Conservation (phyloP, 805 yeast species). For the Candida chilensis region DNA sequence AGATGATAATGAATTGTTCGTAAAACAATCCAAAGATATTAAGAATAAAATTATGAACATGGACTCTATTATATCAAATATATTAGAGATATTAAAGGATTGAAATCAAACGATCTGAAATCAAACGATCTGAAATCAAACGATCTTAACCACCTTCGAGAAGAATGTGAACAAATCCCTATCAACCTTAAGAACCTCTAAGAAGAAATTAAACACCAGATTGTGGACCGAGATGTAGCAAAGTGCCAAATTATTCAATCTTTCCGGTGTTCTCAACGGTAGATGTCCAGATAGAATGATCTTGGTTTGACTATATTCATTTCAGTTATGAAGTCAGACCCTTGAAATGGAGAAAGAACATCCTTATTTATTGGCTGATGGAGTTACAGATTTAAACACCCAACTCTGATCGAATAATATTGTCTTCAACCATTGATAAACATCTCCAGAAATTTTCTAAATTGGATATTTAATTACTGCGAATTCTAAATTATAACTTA, state of each 20-base stretch:
- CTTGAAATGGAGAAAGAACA: constrained; percentile 99
- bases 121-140: no score
- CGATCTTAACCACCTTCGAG: no score
- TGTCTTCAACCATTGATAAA: no score
- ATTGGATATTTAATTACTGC: no score
- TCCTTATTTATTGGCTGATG: constrained; percentile 85
- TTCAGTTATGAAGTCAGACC: constrained; percentile 97
- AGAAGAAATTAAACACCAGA: constrained; percentile 84
- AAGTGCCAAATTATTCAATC: constrained; percentile 92
- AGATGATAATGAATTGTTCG: no score
- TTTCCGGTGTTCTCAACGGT: constrained; percentile 94
- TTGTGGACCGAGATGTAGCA: constrained; percentile 99
- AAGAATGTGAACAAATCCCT: constrained; percentile 87
- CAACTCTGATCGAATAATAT: constrained; percentile 66
- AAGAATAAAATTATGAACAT: no score
- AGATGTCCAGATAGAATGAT: constrained; percentile 97
- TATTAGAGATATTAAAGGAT: no score
- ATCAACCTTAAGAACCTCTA: constrained; percentile 81
- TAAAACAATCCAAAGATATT: no score
- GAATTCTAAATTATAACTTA: no score
- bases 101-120: no score
- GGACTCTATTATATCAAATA: no score
- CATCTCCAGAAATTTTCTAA: no score
- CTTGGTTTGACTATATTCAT: constrained; percentile 81
- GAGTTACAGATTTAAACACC: constrained; percentile 90